A percentile compares a stretch with the other conserved stretches of the same genome.
Conservation (phyloP, 163 green algal species). For the Botryococcus braunii region DNA sequence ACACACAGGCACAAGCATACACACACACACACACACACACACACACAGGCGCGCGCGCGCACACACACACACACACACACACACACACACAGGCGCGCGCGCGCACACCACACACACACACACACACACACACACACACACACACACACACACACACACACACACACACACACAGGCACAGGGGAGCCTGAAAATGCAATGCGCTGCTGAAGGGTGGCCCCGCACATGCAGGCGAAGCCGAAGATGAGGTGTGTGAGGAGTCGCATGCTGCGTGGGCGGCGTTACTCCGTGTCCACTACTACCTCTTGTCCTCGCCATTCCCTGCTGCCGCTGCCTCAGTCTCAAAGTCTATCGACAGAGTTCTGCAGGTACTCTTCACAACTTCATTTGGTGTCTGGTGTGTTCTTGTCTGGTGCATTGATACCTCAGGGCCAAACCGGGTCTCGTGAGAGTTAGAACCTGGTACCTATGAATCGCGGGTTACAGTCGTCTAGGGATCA, state of each 20-base stretch:
- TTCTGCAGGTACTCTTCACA: slow-evolving; percentile 9
- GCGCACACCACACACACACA: too few species aligned
- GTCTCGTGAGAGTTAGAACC: neutral
- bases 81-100: too few species aligned
- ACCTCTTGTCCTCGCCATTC: slow-evolving; percentile 10
- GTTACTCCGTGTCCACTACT: slow-evolving; percentile 13
- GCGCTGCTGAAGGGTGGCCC: slow-evolving; percentile 4
- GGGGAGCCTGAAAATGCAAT: too few species aligned
- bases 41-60: too few species aligned
- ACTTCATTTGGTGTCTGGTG: slow-evolving; percentile 3
- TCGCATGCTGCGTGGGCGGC: slow-evolving; percentile 20
- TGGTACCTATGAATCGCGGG: neutral
- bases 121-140: too few species aligned
- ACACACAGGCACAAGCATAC: too few species aligned
- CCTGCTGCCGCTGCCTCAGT: slow-evolving; percentile 4
- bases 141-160: too few species aligned
- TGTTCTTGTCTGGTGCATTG: neutral
- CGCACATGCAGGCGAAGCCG: neutral
- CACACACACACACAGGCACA: too few species aligned
- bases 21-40: too few species aligned
- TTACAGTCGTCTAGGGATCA: neutral
- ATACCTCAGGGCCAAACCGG: neutral
- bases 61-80: too few species aligned
- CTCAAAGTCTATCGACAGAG: slow-evolving; percentile 7
- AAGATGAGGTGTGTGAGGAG: slow-evolving; percentile 17